phyloP scores from a whole-genome alignment of 2,329 filamentous ascomycete genomes.

The Balansia obtecta region DNA sequence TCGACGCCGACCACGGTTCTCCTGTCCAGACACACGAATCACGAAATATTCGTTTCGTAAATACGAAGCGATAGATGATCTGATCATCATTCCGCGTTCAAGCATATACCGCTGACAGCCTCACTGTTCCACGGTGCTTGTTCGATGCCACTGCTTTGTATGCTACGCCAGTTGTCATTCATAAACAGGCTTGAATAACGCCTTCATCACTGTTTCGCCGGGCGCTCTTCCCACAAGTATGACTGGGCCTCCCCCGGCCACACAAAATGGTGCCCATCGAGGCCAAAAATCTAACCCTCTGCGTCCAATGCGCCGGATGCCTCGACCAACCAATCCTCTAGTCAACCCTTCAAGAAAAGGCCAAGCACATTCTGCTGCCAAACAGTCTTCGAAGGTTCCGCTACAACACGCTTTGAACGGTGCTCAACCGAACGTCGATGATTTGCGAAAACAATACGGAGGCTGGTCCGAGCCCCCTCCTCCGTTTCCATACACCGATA shows the following conservation, averaged over 20 bases:
- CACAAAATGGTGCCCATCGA: conserved; percentile 20
- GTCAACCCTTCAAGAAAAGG: conserved; percentile 44
- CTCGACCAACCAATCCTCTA: conserved; percentile 44
- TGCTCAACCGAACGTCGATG: conserved; percentile 25
- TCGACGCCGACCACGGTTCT: too few relatives aligned
- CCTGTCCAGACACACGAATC: too few relatives aligned
- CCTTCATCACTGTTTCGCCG: too few relatives aligned
- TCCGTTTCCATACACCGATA: conserved; percentile 35
- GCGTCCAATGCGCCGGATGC: conserved; percentile 27
- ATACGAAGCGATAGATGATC: too few relatives aligned
- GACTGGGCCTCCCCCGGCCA: conserved; percentile 29
- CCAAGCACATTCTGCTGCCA: conserved; percentile 12
- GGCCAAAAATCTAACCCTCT: conserved; percentile 23
- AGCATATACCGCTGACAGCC: too few relatives aligned
- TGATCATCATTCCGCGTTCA: too few relatives aligned
- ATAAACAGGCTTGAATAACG: too few relatives aligned
- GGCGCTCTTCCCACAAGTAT: conserved; percentile 17
- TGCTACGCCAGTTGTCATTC: too few relatives aligned
- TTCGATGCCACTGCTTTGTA: too few relatives aligned
- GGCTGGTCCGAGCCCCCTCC: conserved; percentile 46
- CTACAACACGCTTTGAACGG: conserved; percentile 15
- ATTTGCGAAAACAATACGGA: conserved; percentile 32
- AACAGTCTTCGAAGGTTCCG: conserved; percentile 10
- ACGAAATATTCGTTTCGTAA: too few relatives aligned
- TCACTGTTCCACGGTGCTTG: too few relatives aligned